Evolutionary conservation across 139 green algal genomes (phyloP).

Genomic region (Diplosphaera chodatii): DNA sequence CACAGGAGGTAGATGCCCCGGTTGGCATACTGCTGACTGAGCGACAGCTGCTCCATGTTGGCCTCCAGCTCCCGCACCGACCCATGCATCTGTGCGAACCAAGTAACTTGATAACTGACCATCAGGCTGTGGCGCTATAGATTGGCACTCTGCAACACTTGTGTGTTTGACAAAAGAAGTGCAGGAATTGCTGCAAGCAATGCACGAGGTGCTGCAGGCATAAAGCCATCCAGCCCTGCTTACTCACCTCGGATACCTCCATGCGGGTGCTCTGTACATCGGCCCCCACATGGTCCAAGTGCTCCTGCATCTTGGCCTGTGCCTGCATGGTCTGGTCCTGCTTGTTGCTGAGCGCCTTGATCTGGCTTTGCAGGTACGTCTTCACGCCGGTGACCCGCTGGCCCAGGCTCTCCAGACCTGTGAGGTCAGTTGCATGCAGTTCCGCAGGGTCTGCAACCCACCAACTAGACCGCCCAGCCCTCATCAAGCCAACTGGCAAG

Average conservation of each 20-base stretch:
- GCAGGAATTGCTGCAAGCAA: no score
- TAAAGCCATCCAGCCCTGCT: no score
- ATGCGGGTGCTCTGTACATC: conserved; percentile 27
- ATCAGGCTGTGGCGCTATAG: no score
- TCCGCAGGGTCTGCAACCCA: no score
- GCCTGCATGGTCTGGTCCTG: conserved; percentile 26
- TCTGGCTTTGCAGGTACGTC: conserved; percentile 22
- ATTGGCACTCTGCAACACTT: no score
- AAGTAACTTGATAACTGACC: no score
- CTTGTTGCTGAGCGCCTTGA: conserved; percentile 14
- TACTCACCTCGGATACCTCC: conserved; percentile 22
- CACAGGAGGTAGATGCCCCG: conserved; percentile 46
- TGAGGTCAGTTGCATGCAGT: no score
- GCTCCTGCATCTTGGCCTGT: conserved; percentile 22
- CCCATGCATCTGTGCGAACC: conserved; percentile 30
- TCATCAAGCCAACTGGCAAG: no score
- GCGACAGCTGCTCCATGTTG: conserved; percentile 22
- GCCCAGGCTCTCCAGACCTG: conserved; percentile 29
- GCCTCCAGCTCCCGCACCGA: conserved; percentile 24
- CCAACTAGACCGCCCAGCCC: no score
- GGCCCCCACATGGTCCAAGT: conserved; percentile 21
- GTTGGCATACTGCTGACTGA: conserved; percentile 31
- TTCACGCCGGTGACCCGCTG: conserved; percentile 20
- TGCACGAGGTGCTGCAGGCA: no score
- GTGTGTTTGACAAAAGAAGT: no score